A percentile compares a stretch with the other conserved stretches of the same genome.
Evolutionary conservation across 345 rosid species (phyloP).

Genomic region (Noccaea caerulescens): DNA sequence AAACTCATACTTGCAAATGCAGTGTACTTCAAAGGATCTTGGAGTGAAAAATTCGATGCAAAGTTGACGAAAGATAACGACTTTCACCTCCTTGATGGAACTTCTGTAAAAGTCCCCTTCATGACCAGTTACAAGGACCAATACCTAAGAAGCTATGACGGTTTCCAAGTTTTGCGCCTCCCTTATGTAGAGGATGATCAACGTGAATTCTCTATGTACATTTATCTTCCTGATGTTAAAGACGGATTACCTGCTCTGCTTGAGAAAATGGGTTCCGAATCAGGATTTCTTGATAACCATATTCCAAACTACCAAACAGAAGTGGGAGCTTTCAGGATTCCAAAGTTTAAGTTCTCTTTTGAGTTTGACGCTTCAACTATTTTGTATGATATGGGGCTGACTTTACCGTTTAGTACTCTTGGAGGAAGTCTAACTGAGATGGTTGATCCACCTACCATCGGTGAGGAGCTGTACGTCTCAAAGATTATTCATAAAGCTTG

Average conservation of each 20-base stretch:
- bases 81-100: constrained; percentile 61
- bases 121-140: constrained; percentile 69
- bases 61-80: constrained; percentile 53
- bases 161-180: constrained; percentile 71
- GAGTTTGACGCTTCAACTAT: constrained; percentile 54
- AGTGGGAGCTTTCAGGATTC: constrained; percentile 53
- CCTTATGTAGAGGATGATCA: constrained; percentile 61
- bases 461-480: constrained; percentile 47
- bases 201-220: constrained; percentile 65
- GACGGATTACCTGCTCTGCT: constrained; percentile 55
- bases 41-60: constrained; percentile 60
- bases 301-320: constrained; percentile 37
- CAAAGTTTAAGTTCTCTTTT: constrained; percentile 57
- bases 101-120: constrained; percentile 58
- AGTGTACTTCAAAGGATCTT: constrained; percentile 72
- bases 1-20: constrained; percentile 69
- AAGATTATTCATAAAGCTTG: constrained; percentile 55
- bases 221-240: constrained; percentile 64
- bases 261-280: constrained; percentile 48
- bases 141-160: constrained; percentile 44
- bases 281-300: constrained; percentile 55
- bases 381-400: constrained; percentile 55
- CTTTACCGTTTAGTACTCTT: constrained; percentile 49
- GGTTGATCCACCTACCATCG: constrained; percentile 48
- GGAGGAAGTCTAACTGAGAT: constrained; percentile 60